Evolutionary conservation across 2,329 filamentous ascomycete genomes (phyloP).

Genomic region (Acarospora socialis): DNA sequence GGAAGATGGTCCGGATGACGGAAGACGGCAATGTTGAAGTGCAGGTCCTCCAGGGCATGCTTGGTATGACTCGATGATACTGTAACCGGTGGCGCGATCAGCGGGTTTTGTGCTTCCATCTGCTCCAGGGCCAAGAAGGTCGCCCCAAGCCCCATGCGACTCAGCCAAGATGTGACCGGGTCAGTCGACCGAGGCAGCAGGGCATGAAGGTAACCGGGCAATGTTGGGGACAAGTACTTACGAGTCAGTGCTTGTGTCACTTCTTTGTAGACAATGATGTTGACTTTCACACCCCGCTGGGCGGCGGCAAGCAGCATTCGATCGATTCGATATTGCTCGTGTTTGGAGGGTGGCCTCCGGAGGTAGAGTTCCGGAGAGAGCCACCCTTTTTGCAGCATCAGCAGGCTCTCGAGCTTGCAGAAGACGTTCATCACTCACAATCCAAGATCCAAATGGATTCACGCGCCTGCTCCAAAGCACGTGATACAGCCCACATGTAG

Average conservation of each 20-base stretch:
- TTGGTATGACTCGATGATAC: constrained; percentile 64
- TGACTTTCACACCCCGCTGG: constrained; percentile 67
- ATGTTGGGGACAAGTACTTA: constrained; percentile 38
- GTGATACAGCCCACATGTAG: constrained; percentile 74
- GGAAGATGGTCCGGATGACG: constrained; percentile 80
- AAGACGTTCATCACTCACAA: constrained; percentile 32
- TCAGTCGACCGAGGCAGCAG: constrained; percentile 28
- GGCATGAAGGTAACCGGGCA: constrained; percentile 31
- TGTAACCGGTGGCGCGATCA: constrained; percentile 31
- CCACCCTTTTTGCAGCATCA: constrained; percentile 43
- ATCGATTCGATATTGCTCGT: constrained; percentile 74
- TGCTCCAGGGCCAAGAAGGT: constrained; percentile 32
- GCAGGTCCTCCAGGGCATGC: constrained; percentile 58
- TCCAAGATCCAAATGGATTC: constrained; percentile 76
- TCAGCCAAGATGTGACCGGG: constrained; percentile 26
- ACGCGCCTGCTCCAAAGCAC: constrained; percentile 61
- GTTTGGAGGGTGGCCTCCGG: constrained; percentile 63
- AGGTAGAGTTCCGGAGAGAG: constrained; percentile 78
- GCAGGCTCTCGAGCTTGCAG: constrained; percentile 8
- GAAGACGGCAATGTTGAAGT: constrained; percentile 78
- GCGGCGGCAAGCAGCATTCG: constrained; percentile 69
- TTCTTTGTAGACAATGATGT: constrained; percentile 88
- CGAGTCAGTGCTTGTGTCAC: constrained; percentile 65
- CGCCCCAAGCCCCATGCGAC: constrained; percentile 27
- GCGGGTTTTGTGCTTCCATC: constrained; percentile 30